These are phyloP conservation scores for Talinum fruticosum DNA, from an alignment of 148 eudicot genomes.

Conservation along the genomic window DNA sequence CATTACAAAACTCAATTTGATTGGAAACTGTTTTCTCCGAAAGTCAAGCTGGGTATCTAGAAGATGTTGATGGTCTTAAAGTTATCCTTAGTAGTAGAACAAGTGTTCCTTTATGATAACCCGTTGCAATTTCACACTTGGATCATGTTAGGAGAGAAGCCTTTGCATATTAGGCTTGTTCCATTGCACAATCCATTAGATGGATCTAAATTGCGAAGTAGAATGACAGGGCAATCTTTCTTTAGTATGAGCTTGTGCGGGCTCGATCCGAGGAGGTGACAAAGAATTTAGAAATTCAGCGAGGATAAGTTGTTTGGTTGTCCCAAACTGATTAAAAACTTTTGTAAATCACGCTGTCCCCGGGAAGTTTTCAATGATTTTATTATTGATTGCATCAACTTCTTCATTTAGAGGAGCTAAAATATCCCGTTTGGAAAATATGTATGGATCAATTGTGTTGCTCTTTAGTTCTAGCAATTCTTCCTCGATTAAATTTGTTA, in stretches of 20 bases:
- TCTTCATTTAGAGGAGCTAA: no score
- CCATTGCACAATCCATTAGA: neutral
- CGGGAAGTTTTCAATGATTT: neutral
- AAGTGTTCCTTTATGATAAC: neutral
- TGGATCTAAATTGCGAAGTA: neutral
- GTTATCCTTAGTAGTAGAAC: neutral
- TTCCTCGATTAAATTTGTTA: no score
- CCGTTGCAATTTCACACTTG: neutral
- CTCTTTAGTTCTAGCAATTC: neutral
- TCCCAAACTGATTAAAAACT: neutral
- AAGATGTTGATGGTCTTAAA: neutral
- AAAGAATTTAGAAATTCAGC: neutral
- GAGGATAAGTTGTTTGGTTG: neutral
- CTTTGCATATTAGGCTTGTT: neutral
- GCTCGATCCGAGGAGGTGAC: neutral
- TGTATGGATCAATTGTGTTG: neutral
- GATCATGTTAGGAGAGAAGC: neutral
- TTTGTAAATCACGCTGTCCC: neutral
- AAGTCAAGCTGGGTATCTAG: neutral
- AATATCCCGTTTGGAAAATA: neutral
- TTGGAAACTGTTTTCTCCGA: no score
- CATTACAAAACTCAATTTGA: neutral
- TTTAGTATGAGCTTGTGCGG: constrained; percentile 4
- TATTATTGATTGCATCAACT: no score
- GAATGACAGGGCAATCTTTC: neutral